Base-by-base conservation (phyloP, 2,329 filamentous ascomycete species). In the Aspergillus jensenii region DNA sequence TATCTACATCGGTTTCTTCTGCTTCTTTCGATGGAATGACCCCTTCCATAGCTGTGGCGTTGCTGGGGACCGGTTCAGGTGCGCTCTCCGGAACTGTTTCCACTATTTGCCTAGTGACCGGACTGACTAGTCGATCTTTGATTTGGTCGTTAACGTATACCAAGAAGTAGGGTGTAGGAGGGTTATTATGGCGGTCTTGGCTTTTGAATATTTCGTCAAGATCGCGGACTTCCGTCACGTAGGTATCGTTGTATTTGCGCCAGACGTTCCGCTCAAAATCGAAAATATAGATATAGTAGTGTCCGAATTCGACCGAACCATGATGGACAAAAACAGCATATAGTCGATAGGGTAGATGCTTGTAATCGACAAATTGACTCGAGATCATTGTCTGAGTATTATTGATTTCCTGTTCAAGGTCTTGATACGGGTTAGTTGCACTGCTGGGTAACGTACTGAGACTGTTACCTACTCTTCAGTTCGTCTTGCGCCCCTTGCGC, bases 251-350 rank as follows among this genome's bases (percentile, higher is more conserved):
- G 80, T 97, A 99, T 69, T 90, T 91, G 57, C 92, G 88, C 93
- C 95, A 99, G 19, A 93, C 80, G 37, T 87, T 78, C 47, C 86
- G 84, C 63, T 88, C 84, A 73, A 96, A 96, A 76, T 98, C 95
- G 69, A 87, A 90, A 62, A 99, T 96, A 83, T 93, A 97, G 45
- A 97, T 91, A 88, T 91, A 97, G 77, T 98, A 99, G 74, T 99
- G 95, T 0, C 95, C 95, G 46, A 88, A 88, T 45, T 81, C 83
- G 41, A 88, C 82, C 27, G 75, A 77, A 31, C 83, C 82, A 19
- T 89, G 87, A 72, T 99, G 95, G 67, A 96, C 93, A 69, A 99
- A 96, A 33, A 97, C 90, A 0, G 93, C 91, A 65, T 97, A 93
- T 4, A 99, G 84, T 14, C 86, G 86, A 72, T 98, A 99, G 11